Evolutionary conservation across 2,329 filamentous ascomycete genomes (phyloP), one percentile per base, ranked within the genome.

Genomic region (Pyrenophora tritici-repentis): DNA sequence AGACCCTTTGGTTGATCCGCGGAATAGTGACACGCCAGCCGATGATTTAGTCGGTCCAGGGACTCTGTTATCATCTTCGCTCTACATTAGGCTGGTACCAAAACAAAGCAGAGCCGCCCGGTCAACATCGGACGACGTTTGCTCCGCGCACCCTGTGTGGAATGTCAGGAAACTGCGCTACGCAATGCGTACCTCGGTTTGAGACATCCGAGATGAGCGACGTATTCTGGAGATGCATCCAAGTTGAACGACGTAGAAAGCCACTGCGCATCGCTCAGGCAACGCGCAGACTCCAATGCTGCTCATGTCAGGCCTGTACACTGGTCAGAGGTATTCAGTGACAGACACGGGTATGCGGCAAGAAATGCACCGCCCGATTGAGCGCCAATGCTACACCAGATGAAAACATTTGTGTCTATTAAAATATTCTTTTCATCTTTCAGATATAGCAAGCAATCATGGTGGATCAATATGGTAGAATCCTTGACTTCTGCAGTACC

Each of bases 11-110:
- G 48, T 36, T 42, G 44, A 34, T 29, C 40, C 17, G 13, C 18
- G 29, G 36, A 7, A 33, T 18, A 44, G 36, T 38, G 43, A 41
- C 41, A 48, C 43, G 36, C 45, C 48, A 42, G n/a, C 33, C 41
- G 24, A 24, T 26, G 17, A 18, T 34, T 42, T 29, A 48, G 44
- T 43, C 31, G 14, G 37, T 35, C 26, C 39, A 52, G 39, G 38
- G 33, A 20, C 46, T 24, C 18, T 35, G 22, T 17, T 38, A 6
- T 29, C 35, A 31, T 16, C 20, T 16, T 37, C 26, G 22, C 34
- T 14, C 7, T 18, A 22, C 24, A 34, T 17, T 38, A 24, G 26
- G 14, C 12, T 20, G 20, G 34, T 33, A 41, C 31, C n/a, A 31
- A 20, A 26, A 26, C 17, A 24, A 12, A 29, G 26, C 26, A 37